Evolutionary conservation across 2,329 filamentous ascomycete genomes (phyloP).

Genomic region (Ophiocordyceps camponoti-floridani): DNA sequence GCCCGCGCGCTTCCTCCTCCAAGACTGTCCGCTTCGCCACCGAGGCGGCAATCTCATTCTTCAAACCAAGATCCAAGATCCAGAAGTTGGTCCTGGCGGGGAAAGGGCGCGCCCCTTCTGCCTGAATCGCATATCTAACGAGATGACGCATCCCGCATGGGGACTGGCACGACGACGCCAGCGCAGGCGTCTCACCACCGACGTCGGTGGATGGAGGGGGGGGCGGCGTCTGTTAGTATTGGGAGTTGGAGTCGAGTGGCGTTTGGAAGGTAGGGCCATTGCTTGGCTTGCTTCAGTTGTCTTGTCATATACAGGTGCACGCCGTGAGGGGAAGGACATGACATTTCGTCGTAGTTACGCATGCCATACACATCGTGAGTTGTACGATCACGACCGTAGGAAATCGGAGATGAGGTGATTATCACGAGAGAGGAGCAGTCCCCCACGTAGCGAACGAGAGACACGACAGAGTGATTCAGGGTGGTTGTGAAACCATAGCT

Average conservation of each 20-base stretch:
- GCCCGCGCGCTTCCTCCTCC: neutral
- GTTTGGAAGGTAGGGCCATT: neutral
- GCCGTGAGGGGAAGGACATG: too few species aligned
- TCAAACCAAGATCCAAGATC: neutral
- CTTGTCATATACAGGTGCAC: constrained; percentile 2
- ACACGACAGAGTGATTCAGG: too few species aligned
- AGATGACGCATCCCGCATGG: too few species aligned
- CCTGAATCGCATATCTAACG: too few species aligned
- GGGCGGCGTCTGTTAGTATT: constrained; percentile 8
- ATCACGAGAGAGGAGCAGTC: too few species aligned
- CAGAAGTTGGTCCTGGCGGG: too few species aligned
- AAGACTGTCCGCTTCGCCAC: neutral
- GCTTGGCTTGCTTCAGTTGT: constrained; percentile 8
- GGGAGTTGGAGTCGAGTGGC: constrained; percentile 9
- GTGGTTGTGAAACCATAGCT: neutral
- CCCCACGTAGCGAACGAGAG: too few species aligned
- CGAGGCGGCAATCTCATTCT: neutral
- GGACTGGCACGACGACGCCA: too few species aligned
- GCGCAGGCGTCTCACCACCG: constrained; percentile 8
- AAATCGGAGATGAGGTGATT: too few species aligned
- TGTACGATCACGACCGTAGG: too few species aligned
- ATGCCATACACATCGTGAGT: neutral
- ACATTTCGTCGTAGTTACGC: constrained; percentile 3
- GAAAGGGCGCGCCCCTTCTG: too few species aligned
- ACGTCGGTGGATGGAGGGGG: constrained; percentile 15